Evolutionary conservation across 352 stramenopile species (phyloP), one percentile per base, ranked within the genome.

Genomic region (Globisporangium alternatum): DNA sequence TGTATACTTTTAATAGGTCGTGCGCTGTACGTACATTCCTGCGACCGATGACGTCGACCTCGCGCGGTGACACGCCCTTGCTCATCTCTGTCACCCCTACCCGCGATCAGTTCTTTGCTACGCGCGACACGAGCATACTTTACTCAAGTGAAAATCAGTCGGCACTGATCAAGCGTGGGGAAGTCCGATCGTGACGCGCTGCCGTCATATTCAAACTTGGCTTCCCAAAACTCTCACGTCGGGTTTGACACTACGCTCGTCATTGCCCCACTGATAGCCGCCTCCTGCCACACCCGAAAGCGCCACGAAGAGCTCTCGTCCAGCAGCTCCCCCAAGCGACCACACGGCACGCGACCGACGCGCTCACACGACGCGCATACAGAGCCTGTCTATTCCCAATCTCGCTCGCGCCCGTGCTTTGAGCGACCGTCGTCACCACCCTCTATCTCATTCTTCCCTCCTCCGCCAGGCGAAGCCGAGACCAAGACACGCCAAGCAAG

Each of bases 371-470:
- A 28, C 25, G 25, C 25, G 25, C 25, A 28, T 28, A 28, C 25
- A 12, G 6, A 51, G 44, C 44, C 44, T 51, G 44, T 51, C 44
- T 56, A 43, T 43, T 25, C 13, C 48, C 30, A 21, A 39, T n/a
- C 49, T 35, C 49, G 30, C 49, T 39, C 8, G 17, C 49, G 22
- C 39, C 30, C 49, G 8, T 37, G 51, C 52, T 48, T 56, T 67
- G 55, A 63, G 56, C 44, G 44, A 28, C 28, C 13, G 49, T 39
- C 48, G 47, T 54, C 47, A 60, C 60, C 44, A 54, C 31, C 30
- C 56, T 30, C n/a, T 30, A 10, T 65, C 59, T 56, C 48, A 49
- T 39, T 39, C 33, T 39, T 39, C 33, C 33, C 33, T 39, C 33
- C 33, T 39, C 33, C 10, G 33, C 33, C 33, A 39, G 33, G 33